These are phyloP conservation scores for Rhynchosporium agropyri DNA, from an alignment of 2,329 filamentous ascomycete species.

Conservation along the genomic window DNA sequence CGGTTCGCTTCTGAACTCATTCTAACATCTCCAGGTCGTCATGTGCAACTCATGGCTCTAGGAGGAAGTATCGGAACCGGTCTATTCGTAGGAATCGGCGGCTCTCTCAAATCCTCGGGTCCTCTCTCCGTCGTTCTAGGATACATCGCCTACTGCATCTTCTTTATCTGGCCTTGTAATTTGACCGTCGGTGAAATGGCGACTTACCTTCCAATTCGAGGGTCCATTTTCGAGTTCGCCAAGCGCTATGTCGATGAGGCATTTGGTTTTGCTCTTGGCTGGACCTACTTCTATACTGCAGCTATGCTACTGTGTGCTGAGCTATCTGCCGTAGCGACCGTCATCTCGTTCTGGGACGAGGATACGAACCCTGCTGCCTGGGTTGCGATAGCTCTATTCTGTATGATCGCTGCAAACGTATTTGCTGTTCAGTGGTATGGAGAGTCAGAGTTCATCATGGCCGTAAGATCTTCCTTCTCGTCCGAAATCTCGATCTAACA, in stretches of 20 bases:
- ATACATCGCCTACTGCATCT: conserved; percentile 17
- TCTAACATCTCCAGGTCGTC: conserved; percentile 9
- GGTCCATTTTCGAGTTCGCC: conserved; percentile 18
- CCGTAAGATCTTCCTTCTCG: conserved; percentile 47
- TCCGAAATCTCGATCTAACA: background rate
- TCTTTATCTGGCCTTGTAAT: conserved; percentile 21
- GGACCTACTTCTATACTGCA: conserved; percentile 21
- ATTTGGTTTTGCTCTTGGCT: conserved; percentile 17
- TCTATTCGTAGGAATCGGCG: conserved; percentile 21
- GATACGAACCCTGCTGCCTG: conserved; percentile 19
- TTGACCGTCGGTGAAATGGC: conserved; percentile 19
- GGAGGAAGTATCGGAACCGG: conserved; percentile 18
- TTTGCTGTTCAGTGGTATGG: conserved; percentile 59
- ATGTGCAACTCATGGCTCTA: conserved; percentile 20
- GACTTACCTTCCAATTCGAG: conserved; percentile 18
- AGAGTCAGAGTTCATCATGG: conserved; percentile 59
- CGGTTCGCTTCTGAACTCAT: background rate
- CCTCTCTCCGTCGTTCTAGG: conserved; percentile 18
- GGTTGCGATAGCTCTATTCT: conserved; percentile 9
- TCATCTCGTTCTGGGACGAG: conserved; percentile 16
- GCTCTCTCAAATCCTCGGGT: conserved; percentile 9
- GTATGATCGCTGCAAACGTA: conserved; percentile 48
- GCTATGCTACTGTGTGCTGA: conserved; percentile 19
- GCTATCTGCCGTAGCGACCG: conserved; percentile 15
- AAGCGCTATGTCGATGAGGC: conserved; percentile 20